Evolutionary conservation across 306 rosid species (phyloP).

Genomic region (Cucumis sativus): DNA sequence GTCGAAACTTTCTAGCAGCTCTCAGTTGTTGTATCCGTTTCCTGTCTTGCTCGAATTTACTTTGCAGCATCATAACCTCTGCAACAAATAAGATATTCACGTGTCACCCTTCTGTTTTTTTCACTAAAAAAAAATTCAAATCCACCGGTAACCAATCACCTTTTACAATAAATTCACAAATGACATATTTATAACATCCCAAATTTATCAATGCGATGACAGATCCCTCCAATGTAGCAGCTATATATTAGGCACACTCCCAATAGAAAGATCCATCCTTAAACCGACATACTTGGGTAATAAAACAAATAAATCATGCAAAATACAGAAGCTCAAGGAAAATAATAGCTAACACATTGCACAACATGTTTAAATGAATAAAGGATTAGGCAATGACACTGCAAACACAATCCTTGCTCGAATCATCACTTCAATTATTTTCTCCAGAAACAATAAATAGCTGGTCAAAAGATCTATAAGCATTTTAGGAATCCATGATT

Average conservation of each 20-base stretch:
- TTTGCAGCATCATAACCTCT: constrained; percentile 73
- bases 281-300: too few relatives aligned
- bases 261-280: neutral
- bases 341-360: too few relatives aligned
- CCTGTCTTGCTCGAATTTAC: constrained; percentile 77
- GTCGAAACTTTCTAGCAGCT: constrained; percentile 83
- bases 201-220: neutral
- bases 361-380: too few relatives aligned
- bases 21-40: constrained; percentile 68
- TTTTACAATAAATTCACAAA: neutral
- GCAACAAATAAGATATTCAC: constrained; percentile 18
- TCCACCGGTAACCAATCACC: neutral
- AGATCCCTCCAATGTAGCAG: neutral
- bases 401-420: too few relatives aligned
- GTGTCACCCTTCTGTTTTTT: neutral
- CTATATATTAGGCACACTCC: neutral
- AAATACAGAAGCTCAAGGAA: too few relatives aligned
- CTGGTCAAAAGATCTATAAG: too few relatives aligned
- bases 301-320: too few relatives aligned
- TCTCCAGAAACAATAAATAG: too few relatives aligned
- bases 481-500: too few relatives aligned
- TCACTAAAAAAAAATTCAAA: neutral
- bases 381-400: too few relatives aligned
- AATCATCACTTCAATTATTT: too few relatives aligned
- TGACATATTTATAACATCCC: neutral